A percentile compares a stretch with the other conserved stretches of the same genome.
Conservation (phyloP, 2,329 filamentous ascomycete genomes). For the Juglanconis juglandina region DNA sequence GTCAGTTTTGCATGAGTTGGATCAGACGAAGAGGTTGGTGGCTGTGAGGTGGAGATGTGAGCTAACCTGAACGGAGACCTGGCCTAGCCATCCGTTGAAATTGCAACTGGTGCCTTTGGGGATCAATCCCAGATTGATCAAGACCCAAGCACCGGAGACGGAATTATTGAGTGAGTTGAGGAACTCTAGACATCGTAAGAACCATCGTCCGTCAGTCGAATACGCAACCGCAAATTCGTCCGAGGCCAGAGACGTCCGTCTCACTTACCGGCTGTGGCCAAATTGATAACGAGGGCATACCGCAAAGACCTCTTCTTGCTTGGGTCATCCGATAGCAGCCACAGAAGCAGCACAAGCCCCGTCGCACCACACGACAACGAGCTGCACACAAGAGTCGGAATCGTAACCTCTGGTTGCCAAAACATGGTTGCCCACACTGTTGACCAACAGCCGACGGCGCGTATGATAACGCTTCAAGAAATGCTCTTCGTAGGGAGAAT, state of each 20-base stretch:
- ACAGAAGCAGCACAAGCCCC: slow-evolving; percentile 10
- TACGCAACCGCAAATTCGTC: too few relatives aligned
- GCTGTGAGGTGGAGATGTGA: background rate
- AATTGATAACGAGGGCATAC: slow-evolving; percentile 14
- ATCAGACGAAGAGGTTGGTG: too few relatives aligned
- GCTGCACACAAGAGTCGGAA: slow-evolving; percentile 13
- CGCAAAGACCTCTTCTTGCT: slow-evolving; percentile 12
- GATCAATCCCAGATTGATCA: background rate
- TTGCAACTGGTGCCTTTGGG: slow-evolving; percentile 1
- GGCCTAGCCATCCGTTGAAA: background rate
- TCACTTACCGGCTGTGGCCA: slow-evolving; percentile 10
- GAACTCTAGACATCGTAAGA: slow-evolving; percentile 5
- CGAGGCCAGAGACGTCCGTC: too few relatives aligned
- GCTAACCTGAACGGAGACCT: background rate
- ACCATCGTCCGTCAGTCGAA: background rate
- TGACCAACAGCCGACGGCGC: too few relatives aligned
- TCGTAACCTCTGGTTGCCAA: background rate
- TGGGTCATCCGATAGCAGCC: slow-evolving; percentile 5
- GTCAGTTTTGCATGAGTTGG: background rate
- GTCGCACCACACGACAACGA: slow-evolving; percentile 11
- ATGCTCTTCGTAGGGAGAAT: too few relatives aligned
- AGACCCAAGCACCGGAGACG: slow-evolving; percentile 7
- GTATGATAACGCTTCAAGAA: too few relatives aligned
- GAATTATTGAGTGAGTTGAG: slow-evolving; percentile 15
- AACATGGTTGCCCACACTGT: background rate